Percentiles rank a stretch among this genome's conserved stretches.
These are phyloP conservation scores for Stygiomarasmius scandens DNA, from an alignment of 1,284 basidiomycete species.

Conservation along the genomic window DNA sequence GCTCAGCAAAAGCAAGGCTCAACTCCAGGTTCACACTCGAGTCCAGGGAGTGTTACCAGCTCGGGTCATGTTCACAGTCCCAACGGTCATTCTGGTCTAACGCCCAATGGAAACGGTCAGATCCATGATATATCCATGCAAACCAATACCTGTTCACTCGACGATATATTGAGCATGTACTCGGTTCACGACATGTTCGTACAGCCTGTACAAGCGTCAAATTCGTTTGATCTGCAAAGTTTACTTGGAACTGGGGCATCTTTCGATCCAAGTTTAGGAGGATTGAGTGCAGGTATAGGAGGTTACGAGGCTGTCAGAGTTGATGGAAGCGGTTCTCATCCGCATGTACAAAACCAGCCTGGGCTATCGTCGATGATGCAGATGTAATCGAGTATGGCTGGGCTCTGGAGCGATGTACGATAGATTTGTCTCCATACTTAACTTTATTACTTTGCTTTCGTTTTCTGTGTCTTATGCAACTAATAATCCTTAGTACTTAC, in stretches of 20 bases:
- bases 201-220: constrained; percentile 27
- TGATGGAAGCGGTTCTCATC: too few relatives aligned
- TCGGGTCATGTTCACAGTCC: too few relatives aligned
- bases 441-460: too few relatives aligned
- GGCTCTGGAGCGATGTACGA: too few relatives aligned
- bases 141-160: constrained; percentile 26
- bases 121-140: neutral
- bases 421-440: too few relatives aligned
- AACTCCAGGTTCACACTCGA: neutral
- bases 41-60: neutral
- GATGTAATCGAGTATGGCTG: too few relatives aligned
- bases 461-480: too few relatives aligned
- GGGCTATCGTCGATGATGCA: too few relatives aligned
- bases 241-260: constrained; percentile 15
- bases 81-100: neutral
- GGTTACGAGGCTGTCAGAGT: neutral
- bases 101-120: constrained; percentile 15
- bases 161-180: constrained; percentile 37
- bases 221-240: constrained; percentile 33
- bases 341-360: too few relatives aligned
- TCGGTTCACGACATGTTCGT: constrained; percentile 39
- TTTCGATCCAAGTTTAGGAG: neutral
- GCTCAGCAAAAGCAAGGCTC: constrained; percentile 26
- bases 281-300: neutral
- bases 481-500: too few relatives aligned